Percentiles rank a stretch among this genome's conserved stretches.
Conservation (phyloP, 2,329 filamentous ascomycete genomes). For the Aspergillus sergii region DNA sequence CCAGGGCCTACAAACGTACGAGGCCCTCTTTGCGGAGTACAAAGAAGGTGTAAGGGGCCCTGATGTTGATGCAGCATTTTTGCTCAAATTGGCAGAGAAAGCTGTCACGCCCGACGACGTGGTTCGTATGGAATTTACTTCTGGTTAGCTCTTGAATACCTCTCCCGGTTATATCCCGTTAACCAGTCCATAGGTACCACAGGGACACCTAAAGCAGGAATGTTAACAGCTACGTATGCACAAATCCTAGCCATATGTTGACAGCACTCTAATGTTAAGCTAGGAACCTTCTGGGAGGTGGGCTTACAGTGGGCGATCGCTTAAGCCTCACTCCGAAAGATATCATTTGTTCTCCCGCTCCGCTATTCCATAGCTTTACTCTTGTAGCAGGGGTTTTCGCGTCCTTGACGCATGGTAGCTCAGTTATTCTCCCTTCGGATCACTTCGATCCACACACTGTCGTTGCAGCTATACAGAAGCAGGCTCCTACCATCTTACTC, state of each 20-base stretch:
- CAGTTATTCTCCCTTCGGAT: slow-evolving; percentile 79
- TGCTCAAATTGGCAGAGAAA: neutral
- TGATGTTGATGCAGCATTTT: neutral
- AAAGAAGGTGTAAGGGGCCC: neutral
- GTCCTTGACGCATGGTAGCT: slow-evolving; percentile 41
- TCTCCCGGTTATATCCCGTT: too few relatives aligned
- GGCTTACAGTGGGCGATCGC: slow-evolving; percentile 73
- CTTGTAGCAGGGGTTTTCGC: slow-evolving; percentile 45
- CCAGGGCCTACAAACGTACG: neutral
- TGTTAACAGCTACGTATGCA: neutral
- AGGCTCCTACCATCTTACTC: slow-evolving; percentile 68
- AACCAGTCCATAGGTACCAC: neutral
- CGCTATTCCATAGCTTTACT: slow-evolving; percentile 58
- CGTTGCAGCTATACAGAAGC: slow-evolving; percentile 61
- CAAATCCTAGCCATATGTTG: too few relatives aligned
- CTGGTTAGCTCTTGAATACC: neutral
- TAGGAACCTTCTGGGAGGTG: slow-evolving; percentile 66
- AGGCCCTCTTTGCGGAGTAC: neutral
- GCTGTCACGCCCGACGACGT: neutral
- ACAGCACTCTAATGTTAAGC: rapidly evolving
- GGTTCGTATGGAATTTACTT: neutral
- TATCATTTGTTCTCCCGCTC: slow-evolving; percentile 73
- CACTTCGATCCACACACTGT: slow-evolving; percentile 59
- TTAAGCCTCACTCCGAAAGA: slow-evolving; percentile 65
- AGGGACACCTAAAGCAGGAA: neutral